Conservation (phyloP, 1,139 yeast genomes). For the Yamadazyma epiphylla region DNA sequence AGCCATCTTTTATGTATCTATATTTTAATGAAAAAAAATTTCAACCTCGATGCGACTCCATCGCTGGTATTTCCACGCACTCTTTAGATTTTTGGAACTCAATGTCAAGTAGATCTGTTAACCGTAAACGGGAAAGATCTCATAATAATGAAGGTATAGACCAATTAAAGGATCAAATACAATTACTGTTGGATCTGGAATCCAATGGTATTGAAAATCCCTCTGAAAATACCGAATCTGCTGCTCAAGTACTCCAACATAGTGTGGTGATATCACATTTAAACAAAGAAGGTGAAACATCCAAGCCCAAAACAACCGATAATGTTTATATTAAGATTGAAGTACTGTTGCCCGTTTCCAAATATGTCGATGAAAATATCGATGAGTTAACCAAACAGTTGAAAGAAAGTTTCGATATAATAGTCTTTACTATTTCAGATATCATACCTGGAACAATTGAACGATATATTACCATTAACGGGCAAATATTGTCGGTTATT, state of each 20-base stretch:
- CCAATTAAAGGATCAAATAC: too few relatives aligned
- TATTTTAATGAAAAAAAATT: slow-evolving; percentile 8
- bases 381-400: slow-evolving; percentile 8
- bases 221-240: too few relatives aligned
- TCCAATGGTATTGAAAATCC: too few relatives aligned
- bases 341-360: slow-evolving; percentile 25
- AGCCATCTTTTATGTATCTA: slow-evolving; percentile 37
- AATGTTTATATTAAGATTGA: slow-evolving; percentile 16
- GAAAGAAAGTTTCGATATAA: slow-evolving; percentile 16
- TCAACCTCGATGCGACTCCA: slow-evolving; percentile 2
- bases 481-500: slow-evolving; percentile 17
- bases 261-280: too few relatives aligned
- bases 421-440: slow-evolving; percentile 19
- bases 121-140: too few relatives aligned
- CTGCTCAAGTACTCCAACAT: too few relatives aligned
- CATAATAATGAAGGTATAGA: too few relatives aligned
- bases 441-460: slow-evolving; percentile 25
- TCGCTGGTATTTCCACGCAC: slow-evolving; percentile 1
- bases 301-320: background rate
- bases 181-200: too few relatives aligned
- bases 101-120: too few relatives aligned
- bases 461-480: slow-evolving; percentile 24
- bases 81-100: too few relatives aligned
- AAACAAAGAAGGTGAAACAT: background rate
- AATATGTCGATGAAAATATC: slow-evolving; percentile 16